These are phyloP conservation scores for Apiospora malaysiana DNA, from an alignment of 2,329 filamentous ascomycete genomes.

Conservation along the genomic window DNA sequence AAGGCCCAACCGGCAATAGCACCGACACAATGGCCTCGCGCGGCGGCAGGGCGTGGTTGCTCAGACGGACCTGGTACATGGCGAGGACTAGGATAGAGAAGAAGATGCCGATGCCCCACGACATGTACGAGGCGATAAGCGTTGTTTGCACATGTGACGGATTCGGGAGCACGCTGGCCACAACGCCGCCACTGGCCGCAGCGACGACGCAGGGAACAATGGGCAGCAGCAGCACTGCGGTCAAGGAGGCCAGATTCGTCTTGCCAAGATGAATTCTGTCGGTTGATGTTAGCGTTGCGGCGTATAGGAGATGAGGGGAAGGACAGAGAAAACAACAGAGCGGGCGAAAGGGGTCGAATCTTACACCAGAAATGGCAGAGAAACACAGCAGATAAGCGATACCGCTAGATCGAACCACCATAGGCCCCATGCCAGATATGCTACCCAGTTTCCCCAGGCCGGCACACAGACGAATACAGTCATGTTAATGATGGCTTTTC, in stretches of 20 bases:
- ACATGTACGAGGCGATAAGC: slow-evolving; percentile 67
- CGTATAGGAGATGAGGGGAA: neutral
- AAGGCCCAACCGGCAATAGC: slow-evolving; percentile 66
- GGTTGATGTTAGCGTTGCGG: slow-evolving; percentile 42
- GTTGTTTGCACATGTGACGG: slow-evolving; percentile 63
- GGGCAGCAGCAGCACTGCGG: slow-evolving; percentile 57
- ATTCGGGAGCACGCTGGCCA: slow-evolving; percentile 65
- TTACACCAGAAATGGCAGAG: slow-evolving; percentile 52
- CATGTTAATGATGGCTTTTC: slow-evolving; percentile 58
- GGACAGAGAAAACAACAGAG: neutral
- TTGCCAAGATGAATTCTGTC: slow-evolving; percentile 1
- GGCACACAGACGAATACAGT: slow-evolving; percentile 62
- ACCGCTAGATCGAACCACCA: slow-evolving; percentile 59
- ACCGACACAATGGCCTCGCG: slow-evolving; percentile 68
- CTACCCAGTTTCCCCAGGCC: slow-evolving; percentile 58
- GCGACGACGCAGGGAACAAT: slow-evolving; percentile 68
- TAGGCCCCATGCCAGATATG: slow-evolving; percentile 55
- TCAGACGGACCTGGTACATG: slow-evolving; percentile 73
- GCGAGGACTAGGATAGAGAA: slow-evolving; percentile 56
- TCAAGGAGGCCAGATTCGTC: slow-evolving; percentile 3
- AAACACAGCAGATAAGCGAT: slow-evolving; percentile 42
- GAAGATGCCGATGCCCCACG: slow-evolving; percentile 68
- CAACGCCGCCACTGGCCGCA: slow-evolving; percentile 66
- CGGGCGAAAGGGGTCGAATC: neutral
- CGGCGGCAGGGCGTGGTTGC: slow-evolving; percentile 69